Base-by-base conservation (phyloP, 805 yeast species). In the Sugiyamaella smithiae region DNA sequence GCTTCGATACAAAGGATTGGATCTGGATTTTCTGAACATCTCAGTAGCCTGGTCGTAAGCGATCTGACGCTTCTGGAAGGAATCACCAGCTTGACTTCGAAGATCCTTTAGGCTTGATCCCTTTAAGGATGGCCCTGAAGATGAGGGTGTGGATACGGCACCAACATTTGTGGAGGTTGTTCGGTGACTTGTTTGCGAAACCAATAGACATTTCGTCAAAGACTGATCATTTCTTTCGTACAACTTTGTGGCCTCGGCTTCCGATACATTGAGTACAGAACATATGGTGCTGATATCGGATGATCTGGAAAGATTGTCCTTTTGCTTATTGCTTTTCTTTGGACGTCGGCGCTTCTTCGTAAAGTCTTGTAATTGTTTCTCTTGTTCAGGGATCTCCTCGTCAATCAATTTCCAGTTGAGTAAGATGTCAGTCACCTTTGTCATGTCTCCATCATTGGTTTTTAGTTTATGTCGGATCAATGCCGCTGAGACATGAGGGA, bases 1-100 rank as follows among this genome's bases (percentile, higher is more conserved):
- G 32, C 52, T 50, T 11, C 53, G 45, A 23, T 48, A 52, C 25
- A 57, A 50, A 7, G 55, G 57, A 40, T 56, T 49, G 7, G 60
- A 55, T 22, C 40, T 49, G 9, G 54, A 43, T 25, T 53, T 53
- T n/a, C 55, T 43, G 45, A 25, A 29, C 49, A 50, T 42, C 16
- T 54, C 51, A 3, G 29, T 43, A 3, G 53, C 52, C 24, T 50
- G 44, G 14, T 29, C 24, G 24, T 35, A 37, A 7, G 50, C 46
- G 8, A 29, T 17, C 12, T 43, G 40, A 1, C 50, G 48, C 26
- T 16, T 23, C n/a, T 45, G 22, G n/a, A 23, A 28, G 9, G 40
- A 9, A 11, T 26, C 20, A 20, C 31, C 28, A 8, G 33, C 32
- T 20, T 35, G 23, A 11, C 28, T 40, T 24, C 23, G 31, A 8